Base-by-base conservation (phyloP, 2,329 filamentous ascomycete genomes). In the Hypomyces rosellus region DNA sequence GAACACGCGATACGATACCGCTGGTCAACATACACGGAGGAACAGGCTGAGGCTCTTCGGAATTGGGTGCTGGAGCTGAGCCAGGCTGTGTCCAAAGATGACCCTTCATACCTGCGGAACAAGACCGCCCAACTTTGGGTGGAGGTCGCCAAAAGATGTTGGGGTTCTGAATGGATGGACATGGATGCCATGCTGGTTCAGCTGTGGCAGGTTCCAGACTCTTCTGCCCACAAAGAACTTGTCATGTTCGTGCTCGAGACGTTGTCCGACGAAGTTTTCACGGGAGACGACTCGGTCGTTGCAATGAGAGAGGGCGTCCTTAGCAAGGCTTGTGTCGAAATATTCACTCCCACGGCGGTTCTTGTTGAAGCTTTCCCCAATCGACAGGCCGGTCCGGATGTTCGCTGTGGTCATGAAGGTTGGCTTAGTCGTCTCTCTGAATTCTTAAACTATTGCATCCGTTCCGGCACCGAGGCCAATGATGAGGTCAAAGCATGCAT, bases 71-170 rank as follows among this genome's bases (percentile, higher is more conserved):
- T 96, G 50, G 77, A 85, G 64, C 82, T 99, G 12, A 88, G 89
- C 12, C 81, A 86, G 61, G 77, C 79, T 54, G 75, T 95, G 40
- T 76, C 81, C 5, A 78, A 78, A 42, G 78, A 83, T 16, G 92
- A 97, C 64, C 88, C 89, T 3, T 68, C 79, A 33, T 99, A 91
- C 65, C 74, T 96, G 57, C 81, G 92, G 59, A 97, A 95, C 75
- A 99, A 99, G 72, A 85, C 93, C 34, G 89, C 89, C 25, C 87
- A 95, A 69, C 73, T 99, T 54, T 99, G 93, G 93, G 88, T 91
- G 7, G 93, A 97, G 68, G 77, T 96, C 48, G 90, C 91, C 38
- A 97, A 97, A 73, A 81, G 92, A 61, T 88, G 83, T 64, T 99
- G 93, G 93, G 89, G 80, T n/a, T 77, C 82, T 33, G 87, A 93